Evolutionary conservation across 805 yeast species (phyloP), one percentile per base, ranked within the genome.

Genomic region (Saccharomycopsis vini): DNA sequence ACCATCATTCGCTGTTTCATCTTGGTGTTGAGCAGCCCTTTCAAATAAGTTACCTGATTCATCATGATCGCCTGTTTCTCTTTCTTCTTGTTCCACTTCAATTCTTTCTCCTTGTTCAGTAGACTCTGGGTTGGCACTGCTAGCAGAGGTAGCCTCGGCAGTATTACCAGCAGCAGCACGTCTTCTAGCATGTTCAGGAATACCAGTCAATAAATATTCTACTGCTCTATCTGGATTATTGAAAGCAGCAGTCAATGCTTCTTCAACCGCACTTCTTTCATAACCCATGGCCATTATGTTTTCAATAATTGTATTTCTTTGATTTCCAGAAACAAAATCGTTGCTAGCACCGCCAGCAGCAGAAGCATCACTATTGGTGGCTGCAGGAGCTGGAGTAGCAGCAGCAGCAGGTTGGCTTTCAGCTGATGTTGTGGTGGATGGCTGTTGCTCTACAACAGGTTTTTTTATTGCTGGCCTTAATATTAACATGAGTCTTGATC

Each of bases 211-310:
- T 40, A 92, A 69, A 61, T 90, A 89, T 61, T 92, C 98, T 12
- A 92, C 97, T 0, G 98, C 98, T 56, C 98, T 79, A 60, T 90
- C 97, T 18, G 98, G 97, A 63, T 92, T 89, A 66, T 90, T 90
- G 67, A 79, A 92, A 1, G 98, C 97, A 13, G 95, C 95, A 54
- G 94, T 78, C 60, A 92, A 67, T 0, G 98, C 98, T 37, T 78
- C 75, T 63, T 86, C 94, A 21, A 87, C 96, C 59, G 86, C 85
- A 15, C 77, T 73, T 54, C 95, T 78, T 41, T 82, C 86, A 59
- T 88, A 92, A 6, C 98, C 98, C 97, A 92, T 88, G 53, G 86
- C 97, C 79, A 88, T 75, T 61, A 92, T 88, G 58, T 81, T 81
- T 47, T 70, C 72, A 46, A 90, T 75, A 28, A 94, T 85, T 24